Evolutionary conservation across 73 alveolate species (phyloP), one percentile per base, ranked within the genome.

Genomic region (Paramecium tetraurelia): DNA sequence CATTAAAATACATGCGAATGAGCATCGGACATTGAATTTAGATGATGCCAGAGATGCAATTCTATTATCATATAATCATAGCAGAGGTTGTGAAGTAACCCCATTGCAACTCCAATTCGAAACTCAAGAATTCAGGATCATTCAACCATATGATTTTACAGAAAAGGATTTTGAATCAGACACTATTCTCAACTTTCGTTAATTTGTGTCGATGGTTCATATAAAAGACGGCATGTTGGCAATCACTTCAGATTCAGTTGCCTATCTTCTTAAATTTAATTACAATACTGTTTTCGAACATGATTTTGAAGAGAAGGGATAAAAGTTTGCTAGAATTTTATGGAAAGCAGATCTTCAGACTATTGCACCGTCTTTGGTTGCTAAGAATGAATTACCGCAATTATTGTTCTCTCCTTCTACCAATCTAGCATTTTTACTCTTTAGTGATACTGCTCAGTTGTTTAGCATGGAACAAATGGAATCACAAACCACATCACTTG

Each of bases 161-260:
- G 46, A 43, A 33, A 12, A 72, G 7, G 86, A 72, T 4, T 72
- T 35, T 72, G 76, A 80, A 80, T 33, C 53, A 43, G 90, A 80
- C n/a, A 80, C 90, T 22, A 20, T 41, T 18, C 46, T 80, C 3
- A 80, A 80, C 36, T 80, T 80, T 80, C 48, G 90, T 38, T 27
- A 80, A 46, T 80, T 80, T 48, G 75, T 48, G 29, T 33, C 63
- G 4, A 44, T 80, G 75, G 90, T 48, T 21, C 90, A 80, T 41
- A 46, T 80, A 24, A 80, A 48, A 43, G 90, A 80, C 46, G 90
- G 90, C 18, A 41, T 80, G 75, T 44, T 80, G 7, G 90, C 72
- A 24, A 80, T 80, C 18, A 80, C 90, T n/a, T 80, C 90, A 20
- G 90, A 80, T 48, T 48, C 75, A 2, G 27, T 80, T n/a, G 57